Evolutionary conservation across 176 grass and related monocot genomes (phyloP).

Genomic region (Oryza officinalis): DNA sequence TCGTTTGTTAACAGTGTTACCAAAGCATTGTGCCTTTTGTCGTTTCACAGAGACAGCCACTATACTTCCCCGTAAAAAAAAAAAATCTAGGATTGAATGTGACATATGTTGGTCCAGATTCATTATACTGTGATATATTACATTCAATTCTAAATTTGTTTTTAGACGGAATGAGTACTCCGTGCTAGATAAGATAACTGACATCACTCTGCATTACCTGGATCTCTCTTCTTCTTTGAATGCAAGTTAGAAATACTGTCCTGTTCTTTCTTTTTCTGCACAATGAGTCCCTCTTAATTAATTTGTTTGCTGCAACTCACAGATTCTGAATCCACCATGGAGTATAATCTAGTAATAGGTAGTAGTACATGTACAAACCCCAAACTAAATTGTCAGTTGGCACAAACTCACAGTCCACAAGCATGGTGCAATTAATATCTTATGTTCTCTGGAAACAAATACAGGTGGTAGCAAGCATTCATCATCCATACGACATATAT

Average conservation of each 20-base stretch:
- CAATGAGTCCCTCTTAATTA: background rate
- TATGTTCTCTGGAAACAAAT: background rate
- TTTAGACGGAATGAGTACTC: too few species aligned
- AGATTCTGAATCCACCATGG: background rate
- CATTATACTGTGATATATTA: too few species aligned
- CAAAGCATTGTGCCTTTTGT: background rate
- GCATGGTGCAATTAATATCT: background rate
- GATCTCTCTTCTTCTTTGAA: background rate
- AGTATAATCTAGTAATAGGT: background rate
- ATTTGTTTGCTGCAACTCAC: too few species aligned
- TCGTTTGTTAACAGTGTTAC: background rate
- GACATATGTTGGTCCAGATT: too few species aligned
- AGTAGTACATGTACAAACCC: background rate
- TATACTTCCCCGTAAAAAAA: too few species aligned
- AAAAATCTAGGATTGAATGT: too few species aligned
- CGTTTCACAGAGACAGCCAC: background rate
- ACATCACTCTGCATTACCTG: background rate
- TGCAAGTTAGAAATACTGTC: background rate
- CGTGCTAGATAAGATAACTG: background rate
- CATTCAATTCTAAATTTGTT: too few species aligned
- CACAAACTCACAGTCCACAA: background rate
- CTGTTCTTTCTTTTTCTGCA: background rate
- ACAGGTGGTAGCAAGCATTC: background rate
- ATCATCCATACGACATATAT: background rate
- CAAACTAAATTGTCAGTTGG: background rate